Percentiles rank a stretch among this genome's conserved stretches.
Conservation (phyloP, 345 rosid genomes). For the Salix brachista region DNA sequence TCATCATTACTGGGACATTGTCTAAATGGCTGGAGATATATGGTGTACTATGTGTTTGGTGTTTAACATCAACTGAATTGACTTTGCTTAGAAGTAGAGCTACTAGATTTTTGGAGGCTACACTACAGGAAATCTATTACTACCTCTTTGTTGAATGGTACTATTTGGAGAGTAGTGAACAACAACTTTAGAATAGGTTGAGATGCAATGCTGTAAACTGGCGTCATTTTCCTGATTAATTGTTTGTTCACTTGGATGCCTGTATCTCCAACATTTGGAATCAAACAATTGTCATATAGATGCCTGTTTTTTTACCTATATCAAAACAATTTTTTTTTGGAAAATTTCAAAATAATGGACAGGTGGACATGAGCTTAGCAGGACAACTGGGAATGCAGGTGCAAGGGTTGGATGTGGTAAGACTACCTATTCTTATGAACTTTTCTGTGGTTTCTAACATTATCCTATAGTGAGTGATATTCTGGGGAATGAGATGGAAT, state of each 20-base stretch:
- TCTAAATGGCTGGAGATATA: background rate
- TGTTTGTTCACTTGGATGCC: background rate
- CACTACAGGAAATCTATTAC: background rate
- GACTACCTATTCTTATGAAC: background rate
- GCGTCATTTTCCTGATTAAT: too few relatives aligned
- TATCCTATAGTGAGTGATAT: background rate
- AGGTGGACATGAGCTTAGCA: constrained; percentile 93
- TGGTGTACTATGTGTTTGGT: background rate
- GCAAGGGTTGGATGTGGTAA: constrained; percentile 91
- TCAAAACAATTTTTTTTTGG: background rate
- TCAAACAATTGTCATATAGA: background rate
- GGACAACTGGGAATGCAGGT: constrained; percentile 90
- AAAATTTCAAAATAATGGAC: constrained; percentile 3
- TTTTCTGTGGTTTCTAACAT: too few relatives aligned
- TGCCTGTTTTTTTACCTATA: background rate
- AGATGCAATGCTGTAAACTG: background rate
- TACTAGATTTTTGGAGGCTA: background rate
- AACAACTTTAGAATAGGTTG: background rate
- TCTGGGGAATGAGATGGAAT: background rate
- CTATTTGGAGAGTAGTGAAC: background rate
- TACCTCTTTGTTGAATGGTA: background rate
- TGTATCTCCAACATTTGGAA: background rate
- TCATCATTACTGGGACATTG: background rate
- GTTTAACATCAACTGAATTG: background rate
- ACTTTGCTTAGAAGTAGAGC: background rate